Percentiles rank a stretch among this genome's conserved stretches.
phyloP scores from a whole-genome alignment of 176 grass and related monocot species.

The Musa schizocarpa region DNA sequence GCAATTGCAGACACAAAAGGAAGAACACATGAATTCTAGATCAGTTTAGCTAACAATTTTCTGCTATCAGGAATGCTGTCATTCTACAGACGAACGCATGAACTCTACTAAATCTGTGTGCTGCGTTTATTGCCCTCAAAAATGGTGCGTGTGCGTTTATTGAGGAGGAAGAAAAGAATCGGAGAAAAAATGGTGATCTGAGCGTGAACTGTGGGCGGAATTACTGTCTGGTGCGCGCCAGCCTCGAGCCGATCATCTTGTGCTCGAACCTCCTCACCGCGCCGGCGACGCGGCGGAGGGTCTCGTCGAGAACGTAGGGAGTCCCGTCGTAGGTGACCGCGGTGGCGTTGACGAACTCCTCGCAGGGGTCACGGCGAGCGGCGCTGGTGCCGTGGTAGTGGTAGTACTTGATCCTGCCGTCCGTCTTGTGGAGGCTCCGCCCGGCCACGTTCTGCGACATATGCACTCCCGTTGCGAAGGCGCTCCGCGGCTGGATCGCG shows the following conservation, averaged over 20 bases:
- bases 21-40: too few relatives aligned
- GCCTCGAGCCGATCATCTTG: conserved; percentile 31
- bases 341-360: conserved; percentile 31
- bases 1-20: too few relatives aligned
- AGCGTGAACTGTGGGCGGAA: background rate
- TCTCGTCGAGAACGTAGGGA: conserved; percentile 58
- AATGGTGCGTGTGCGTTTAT: background rate
- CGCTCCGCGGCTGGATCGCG: conserved; percentile 50
- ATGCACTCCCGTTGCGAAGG: conserved; percentile 65
- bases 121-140: too few relatives aligned
- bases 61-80: too few relatives aligned
- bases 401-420: conserved; percentile 71
- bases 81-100: too few relatives aligned
- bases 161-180: background rate
- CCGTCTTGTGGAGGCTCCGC: conserved; percentile 64
- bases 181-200: background rate
- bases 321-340: conserved; percentile 42
- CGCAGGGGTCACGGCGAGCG: conserved; percentile 48
- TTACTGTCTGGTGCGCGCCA: conserved; percentile 31
- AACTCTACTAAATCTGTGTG: too few relatives aligned
- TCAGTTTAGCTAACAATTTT: too few relatives aligned
- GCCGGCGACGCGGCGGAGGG: conserved; percentile 34
- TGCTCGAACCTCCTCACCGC: conserved; percentile 51
- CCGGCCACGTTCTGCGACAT: conserved; percentile 77
- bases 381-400: conserved; percentile 84